These are phyloP conservation scores for Retiboletus flavoniger DNA, from an alignment of 1,284 basidiomycete genomes.

Conservation along the genomic window DNA sequence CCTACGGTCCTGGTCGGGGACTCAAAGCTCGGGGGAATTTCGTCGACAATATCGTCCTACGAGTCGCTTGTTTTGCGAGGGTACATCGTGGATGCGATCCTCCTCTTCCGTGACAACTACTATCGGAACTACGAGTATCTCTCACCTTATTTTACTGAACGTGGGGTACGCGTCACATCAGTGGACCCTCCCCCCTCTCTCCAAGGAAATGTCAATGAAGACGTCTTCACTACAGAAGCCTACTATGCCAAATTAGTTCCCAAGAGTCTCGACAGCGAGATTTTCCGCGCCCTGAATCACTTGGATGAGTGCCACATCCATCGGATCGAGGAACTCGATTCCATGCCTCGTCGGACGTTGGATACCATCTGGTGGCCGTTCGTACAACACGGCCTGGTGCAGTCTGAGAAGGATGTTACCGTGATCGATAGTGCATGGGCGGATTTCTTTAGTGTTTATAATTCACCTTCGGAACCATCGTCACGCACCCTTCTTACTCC, in stretches of 20 bases:
- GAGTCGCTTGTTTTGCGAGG: slow-evolving; percentile 90
- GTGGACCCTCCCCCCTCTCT: slow-evolving; percentile 62
- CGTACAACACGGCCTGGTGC: slow-evolving; percentile 83
- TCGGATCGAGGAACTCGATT: slow-evolving; percentile 68
- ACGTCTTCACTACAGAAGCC: slow-evolving; percentile 55
- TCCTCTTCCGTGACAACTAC: slow-evolving; percentile 85
- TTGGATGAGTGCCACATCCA: slow-evolving; percentile 64
- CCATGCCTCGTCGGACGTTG: slow-evolving; percentile 78
- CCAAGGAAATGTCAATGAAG: slow-evolving; percentile 45
- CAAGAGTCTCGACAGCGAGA: slow-evolving; percentile 35
- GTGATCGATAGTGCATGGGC: slow-evolving; percentile 90
- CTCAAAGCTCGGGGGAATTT: slow-evolving; percentile 90
- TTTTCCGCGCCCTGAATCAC: slow-evolving; percentile 55
- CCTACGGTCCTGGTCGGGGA: slow-evolving; percentile 90
- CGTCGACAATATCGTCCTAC: slow-evolving; percentile 90
- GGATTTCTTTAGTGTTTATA: slow-evolving; percentile 81
- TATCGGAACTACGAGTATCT: slow-evolving; percentile 89
- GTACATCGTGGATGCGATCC: slow-evolving; percentile 84
- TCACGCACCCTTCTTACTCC: slow-evolving; percentile 56
- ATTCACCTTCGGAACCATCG: slow-evolving; percentile 26
- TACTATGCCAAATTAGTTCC: slow-evolving; percentile 67
- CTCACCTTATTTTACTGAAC: slow-evolving; percentile 71
- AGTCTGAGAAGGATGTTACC: slow-evolving; percentile 71
- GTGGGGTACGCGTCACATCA: slow-evolving; percentile 60
- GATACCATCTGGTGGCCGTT: slow-evolving; percentile 96